A percentile compares a stretch with the other conserved stretches of the same genome.
Evolutionary conservation across 768 basidiomycete species (phyloP).

Genomic region (Panaeolus papilionaceus): DNA sequence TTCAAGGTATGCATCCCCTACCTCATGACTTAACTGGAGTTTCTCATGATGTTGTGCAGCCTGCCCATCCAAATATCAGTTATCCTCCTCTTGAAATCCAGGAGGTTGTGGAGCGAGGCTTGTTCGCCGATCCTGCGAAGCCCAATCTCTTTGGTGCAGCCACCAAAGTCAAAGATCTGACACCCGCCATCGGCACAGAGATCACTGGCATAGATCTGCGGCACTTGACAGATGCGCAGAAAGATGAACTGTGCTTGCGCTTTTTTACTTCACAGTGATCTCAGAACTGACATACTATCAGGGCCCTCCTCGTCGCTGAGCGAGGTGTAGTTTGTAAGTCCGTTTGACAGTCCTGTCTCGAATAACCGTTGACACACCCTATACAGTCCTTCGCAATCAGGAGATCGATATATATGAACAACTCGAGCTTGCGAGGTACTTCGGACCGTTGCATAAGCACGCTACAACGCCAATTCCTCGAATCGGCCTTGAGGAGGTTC

Average conservation of each 20-base stretch:
- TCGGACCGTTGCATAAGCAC: conserved; percentile 82
- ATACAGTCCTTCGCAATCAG: conserved; percentile 76
- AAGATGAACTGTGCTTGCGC: conserved; percentile 74
- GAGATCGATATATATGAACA: conserved; percentile 72
- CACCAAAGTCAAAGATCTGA: conserved; percentile 69
- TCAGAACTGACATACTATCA: conserved; percentile 33
- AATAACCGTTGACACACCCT: neutral
- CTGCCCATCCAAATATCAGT: conserved; percentile 63
- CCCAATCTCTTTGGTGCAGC: conserved; percentile 68
- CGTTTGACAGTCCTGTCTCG: conserved; percentile 7
- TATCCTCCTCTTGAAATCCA: conserved; percentile 70
- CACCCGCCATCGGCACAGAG: conserved; percentile 79
- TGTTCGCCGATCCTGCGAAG: conserved; percentile 75
- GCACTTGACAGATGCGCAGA: conserved; percentile 69
- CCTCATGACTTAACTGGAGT: neutral
- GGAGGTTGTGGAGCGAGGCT: conserved; percentile 68
- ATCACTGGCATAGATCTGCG: conserved; percentile 75
- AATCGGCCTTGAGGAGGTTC: conserved; percentile 78
- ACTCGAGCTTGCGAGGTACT: conserved; percentile 73
- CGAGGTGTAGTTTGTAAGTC: conserved; percentile 76
- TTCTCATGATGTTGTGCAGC: conserved; percentile 44
- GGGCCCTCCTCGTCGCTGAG: conserved; percentile 77
- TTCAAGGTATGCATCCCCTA: conserved; percentile 54
- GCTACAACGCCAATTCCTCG: conserved; percentile 81
- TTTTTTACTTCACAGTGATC: neutral